These are phyloP conservation scores for Kodamaea kakaduensis DNA, from an alignment of 805 yeast genomes.

Conservation along the genomic window DNA sequence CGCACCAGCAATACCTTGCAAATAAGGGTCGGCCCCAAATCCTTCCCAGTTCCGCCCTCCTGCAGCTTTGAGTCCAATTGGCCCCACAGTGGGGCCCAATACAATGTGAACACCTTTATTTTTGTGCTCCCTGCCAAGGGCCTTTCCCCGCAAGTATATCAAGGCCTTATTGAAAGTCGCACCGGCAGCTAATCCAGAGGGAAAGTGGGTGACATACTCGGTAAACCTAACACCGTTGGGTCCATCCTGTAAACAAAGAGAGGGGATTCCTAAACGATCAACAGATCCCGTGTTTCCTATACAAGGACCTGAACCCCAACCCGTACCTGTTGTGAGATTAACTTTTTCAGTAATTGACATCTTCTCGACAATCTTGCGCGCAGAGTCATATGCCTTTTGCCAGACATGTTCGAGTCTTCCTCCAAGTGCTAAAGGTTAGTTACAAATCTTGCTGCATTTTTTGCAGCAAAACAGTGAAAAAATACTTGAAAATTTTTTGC, in stretches of 20 bases:
- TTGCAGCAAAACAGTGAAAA: slow-evolving; percentile 3
- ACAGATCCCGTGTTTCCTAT: slow-evolving; percentile 59
- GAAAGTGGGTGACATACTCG: slow-evolving; percentile 53
- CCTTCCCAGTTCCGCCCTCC: slow-evolving; percentile 68
- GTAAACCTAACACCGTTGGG: slow-evolving; percentile 58
- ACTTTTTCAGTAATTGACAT: slow-evolving; percentile 59
- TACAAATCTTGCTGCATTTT: slow-evolving; percentile 4
- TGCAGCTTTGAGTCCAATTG: slow-evolving; percentile 57
- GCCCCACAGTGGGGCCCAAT: slow-evolving; percentile 57
- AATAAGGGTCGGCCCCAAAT: slow-evolving; percentile 58
- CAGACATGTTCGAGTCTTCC: slow-evolving; percentile 50
- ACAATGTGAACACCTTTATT: slow-evolving; percentile 53
- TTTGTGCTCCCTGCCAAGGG: slow-evolving; percentile 53
- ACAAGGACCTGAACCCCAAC: slow-evolving; percentile 61
- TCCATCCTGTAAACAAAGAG: slow-evolving; percentile 59
- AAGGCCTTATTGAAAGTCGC: slow-evolving; percentile 53
- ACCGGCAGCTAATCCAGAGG: slow-evolving; percentile 57
- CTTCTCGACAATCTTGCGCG: slow-evolving; percentile 50
- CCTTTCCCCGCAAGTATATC: slow-evolving; percentile 50
- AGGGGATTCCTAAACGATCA: slow-evolving; percentile 51
- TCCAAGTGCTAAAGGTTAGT: slow-evolving; percentile 31
- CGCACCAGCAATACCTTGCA: slow-evolving; percentile 53
- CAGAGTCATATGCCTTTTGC: slow-evolving; percentile 55
- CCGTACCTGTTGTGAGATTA: slow-evolving; percentile 60
- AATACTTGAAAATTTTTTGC: background rate